A percentile compares a stretch with the other conserved stretches of the same genome.
phyloP scores from a whole-genome alignment of 192 early-diverging fungal genomes.

The Jimgerdemannia flammicorona region DNA sequence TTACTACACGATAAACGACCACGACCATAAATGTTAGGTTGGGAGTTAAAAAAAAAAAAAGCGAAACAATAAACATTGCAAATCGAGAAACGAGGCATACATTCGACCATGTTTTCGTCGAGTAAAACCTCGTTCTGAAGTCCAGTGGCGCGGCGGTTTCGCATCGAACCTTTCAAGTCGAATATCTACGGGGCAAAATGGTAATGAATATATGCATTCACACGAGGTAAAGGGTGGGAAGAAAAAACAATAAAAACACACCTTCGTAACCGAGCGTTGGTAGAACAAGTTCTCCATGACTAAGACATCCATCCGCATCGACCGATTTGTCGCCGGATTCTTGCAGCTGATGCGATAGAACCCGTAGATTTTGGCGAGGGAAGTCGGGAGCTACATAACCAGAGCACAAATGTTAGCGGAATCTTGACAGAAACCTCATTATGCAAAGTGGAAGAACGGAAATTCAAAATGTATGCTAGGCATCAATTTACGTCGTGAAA shows the following conservation, averaged over 20 bases:
- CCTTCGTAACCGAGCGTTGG: conserved; percentile 69
- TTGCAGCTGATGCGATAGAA: conserved; percentile 90
- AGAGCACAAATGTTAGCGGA: no score
- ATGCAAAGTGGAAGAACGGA: no score
- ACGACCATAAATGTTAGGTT: no score
- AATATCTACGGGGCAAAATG: conserved; percentile 56
- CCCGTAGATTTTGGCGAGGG: conserved; percentile 88
- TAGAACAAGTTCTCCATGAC: conserved; percentile 98
- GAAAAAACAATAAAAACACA: no score
- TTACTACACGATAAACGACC: conserved; percentile 42
- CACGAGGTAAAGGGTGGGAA: no score
- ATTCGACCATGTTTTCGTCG: conserved; percentile 92
- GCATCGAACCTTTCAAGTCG: conserved; percentile 92
- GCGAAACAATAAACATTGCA: background rate
- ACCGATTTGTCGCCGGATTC: conserved; percentile 77
- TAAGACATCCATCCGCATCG: conserved; percentile 83
- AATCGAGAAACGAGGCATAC: conserved; percentile 37
- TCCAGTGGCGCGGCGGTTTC: conserved; percentile 91
- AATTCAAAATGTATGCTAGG: background rate
- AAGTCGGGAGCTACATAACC: conserved; percentile 71
- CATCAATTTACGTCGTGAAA: conserved; percentile 59
- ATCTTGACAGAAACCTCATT: no score
- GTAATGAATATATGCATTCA: no score
- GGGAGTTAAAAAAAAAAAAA: conserved; percentile 1
- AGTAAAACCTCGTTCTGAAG: conserved; percentile 81